These are phyloP conservation scores for Ceratonia siliqua DNA, from an alignment of 306 rosid genomes.

Conservation along the genomic window DNA sequence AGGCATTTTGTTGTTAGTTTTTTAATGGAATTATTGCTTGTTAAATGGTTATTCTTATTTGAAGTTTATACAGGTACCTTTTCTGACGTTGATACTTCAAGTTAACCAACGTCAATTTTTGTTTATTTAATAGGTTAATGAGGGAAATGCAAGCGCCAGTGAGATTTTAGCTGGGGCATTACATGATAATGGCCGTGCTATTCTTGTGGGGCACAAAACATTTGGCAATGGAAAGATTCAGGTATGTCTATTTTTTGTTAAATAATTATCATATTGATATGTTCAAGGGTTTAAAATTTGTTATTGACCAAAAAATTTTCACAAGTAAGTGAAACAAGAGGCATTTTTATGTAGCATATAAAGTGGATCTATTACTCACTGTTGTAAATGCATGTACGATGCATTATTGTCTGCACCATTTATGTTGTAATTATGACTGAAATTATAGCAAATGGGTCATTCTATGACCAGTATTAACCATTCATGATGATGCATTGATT, in stretches of 20 bases:
- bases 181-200: constrained; percentile 89
- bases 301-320: not conserved
- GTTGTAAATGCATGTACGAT: too few relatives aligned
- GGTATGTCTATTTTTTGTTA: constrained; percentile 44
- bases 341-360: not conserved
- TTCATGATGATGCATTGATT: not conserved
- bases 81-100: not conserved
- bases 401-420: not conserved
- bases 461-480: not conserved
- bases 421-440: not conserved
- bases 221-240: constrained; percentile 99
- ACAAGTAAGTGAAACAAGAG: constrained; percentile 3
- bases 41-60: too few relatives aligned
- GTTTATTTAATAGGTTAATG: constrained; percentile 75
- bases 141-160: constrained; percentile 98
- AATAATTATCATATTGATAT: constrained; percentile 4
- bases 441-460: not conserved
- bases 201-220: constrained; percentile 86
- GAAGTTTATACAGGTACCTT: not conserved
- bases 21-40: constrained; percentile 20
- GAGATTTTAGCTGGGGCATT: constrained; percentile 97
- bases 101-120: not conserved
- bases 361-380: not conserved
- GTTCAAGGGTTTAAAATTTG: not conserved
- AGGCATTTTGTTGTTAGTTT: constrained; percentile 7